Evolutionary conservation across 495 filamentous ascomycete species (phyloP).

Genomic region (Lepraria neglecta): DNA sequence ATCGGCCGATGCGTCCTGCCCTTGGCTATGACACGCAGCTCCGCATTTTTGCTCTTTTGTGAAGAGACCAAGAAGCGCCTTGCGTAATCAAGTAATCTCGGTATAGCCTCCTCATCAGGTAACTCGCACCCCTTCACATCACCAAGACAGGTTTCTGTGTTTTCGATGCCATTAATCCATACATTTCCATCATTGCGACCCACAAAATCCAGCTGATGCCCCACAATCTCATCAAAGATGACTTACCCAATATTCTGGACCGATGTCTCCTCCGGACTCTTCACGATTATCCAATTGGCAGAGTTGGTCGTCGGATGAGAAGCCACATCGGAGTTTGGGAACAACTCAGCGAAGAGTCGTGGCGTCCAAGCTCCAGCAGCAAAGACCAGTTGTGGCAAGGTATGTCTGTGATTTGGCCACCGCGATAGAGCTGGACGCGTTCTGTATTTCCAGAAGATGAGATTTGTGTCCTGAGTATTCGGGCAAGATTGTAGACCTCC

Average conservation of each 20-base stretch:
- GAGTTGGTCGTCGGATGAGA: not conserved
- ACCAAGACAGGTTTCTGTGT: not conserved
- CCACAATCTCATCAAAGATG: not conserved
- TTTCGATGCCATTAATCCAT: constrained; percentile 1
- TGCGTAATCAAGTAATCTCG: not conserved
- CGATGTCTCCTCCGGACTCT: not conserved
- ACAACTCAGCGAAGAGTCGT: not conserved
- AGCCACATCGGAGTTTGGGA: not conserved
- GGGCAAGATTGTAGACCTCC: not conserved
- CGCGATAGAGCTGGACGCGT: not conserved
- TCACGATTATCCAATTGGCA: not conserved
- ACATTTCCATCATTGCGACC: constrained; percentile 4
- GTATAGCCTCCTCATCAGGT: constrained; percentile 1
- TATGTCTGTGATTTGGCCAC: not conserved
- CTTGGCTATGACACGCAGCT: not conserved
- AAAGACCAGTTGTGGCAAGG: not conserved
- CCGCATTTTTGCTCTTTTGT: not conserved
- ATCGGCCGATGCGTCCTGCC: constrained; percentile 12
- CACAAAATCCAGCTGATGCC: constrained; percentile 4
- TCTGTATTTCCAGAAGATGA: not conserved
- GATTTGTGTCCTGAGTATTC: not conserved
- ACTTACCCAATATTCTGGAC: not conserved
- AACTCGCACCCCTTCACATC: not conserved
- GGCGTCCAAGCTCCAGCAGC: not conserved
- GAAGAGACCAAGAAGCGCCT: not conserved